Evolutionary conservation across 1,139 yeast species (phyloP).

Genomic region (Yamadazyma kanchanaburiensis): DNA sequence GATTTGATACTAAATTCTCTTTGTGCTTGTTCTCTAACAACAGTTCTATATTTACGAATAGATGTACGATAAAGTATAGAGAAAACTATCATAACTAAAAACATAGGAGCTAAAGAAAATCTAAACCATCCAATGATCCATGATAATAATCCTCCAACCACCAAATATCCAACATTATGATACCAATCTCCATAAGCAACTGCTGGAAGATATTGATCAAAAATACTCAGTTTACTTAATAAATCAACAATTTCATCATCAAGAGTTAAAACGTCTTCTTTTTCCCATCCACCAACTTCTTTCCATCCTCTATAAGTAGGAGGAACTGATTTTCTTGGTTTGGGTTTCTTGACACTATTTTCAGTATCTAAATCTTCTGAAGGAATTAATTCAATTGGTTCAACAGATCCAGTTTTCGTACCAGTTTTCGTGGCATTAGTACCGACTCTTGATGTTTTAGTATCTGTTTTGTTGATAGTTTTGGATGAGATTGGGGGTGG

Average conservation of each 20-base stretch:
- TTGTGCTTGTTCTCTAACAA: conserved; percentile 74
- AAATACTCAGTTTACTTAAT: conserved; percentile 61
- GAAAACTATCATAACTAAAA: conserved; percentile 59
- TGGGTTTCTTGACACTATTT: conserved; percentile 39
- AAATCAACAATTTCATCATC: conserved; percentile 73
- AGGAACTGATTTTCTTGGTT: conserved; percentile 52
- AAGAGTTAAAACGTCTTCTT: conserved; percentile 56
- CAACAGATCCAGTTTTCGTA: conserved; percentile 4
- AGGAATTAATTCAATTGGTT: conserved; percentile 16
- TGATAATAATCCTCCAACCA: conserved; percentile 64
- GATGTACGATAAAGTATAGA: conserved; percentile 79
- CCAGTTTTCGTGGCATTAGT: conserved; percentile 7
- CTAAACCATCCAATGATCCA: conserved; percentile 78
- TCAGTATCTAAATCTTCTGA: conserved; percentile 35
- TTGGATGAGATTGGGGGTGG: conserved; percentile 11
- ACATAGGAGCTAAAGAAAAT: conserved; percentile 77
- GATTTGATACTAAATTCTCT: conserved; percentile 78
- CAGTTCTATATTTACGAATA: conserved; percentile 71
- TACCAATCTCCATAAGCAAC: conserved; percentile 91
- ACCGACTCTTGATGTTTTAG: conserved; percentile 5
- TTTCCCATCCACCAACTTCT: conserved; percentile 86
- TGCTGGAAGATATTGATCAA: conserved; percentile 71
- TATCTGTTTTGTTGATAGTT: conserved; percentile 7
- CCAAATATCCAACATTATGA: conserved; percentile 72
- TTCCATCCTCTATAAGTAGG: conserved; percentile 89